Evolutionary conservation across 164 flowering plant genomes (phyloP).

Genomic region (Magnolia officinalis): DNA sequence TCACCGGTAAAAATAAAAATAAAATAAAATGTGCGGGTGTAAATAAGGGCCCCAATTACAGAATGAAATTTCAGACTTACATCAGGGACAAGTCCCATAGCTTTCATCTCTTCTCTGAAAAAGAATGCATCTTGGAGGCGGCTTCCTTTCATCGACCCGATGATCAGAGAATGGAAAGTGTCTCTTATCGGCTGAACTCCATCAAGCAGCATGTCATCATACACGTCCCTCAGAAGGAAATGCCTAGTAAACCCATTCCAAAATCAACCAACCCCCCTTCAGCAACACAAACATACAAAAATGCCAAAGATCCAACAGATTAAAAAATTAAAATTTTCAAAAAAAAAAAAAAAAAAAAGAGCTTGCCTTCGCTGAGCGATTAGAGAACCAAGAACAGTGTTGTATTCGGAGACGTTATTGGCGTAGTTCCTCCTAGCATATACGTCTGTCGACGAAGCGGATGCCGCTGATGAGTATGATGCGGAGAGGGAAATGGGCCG

Average conservation of each 20-base stretch:
- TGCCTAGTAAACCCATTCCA: conserved; percentile 28
- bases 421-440: conserved; percentile 75
- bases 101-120: conserved; percentile 79
- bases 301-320: background rate
- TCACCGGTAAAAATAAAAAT: too few relatives aligned
- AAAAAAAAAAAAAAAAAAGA: too few relatives aligned
- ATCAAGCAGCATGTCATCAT: conserved; percentile 87
- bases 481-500: conserved; percentile 25
- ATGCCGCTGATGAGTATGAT: background rate
- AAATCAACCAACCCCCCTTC: background rate
- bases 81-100: conserved; percentile 87
- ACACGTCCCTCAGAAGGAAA: conserved; percentile 76
- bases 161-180: conserved; percentile 62
- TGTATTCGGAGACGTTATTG: conserved; percentile 72
- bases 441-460: conserved; percentile 31
- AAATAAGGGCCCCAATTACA: too few relatives aligned
- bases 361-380: conserved; percentile 57
- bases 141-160: conserved; percentile 74
- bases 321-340: too few relatives aligned
- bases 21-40: too few relatives aligned
- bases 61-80: conserved; percentile 33
- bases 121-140: conserved; percentile 81
- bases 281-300: background rate
- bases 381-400: conserved; percentile 67
- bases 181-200: conserved; percentile 82